Base-by-base conservation (phyloP, 108 stramenopile species). In the Schizochytrium sp. region DNA sequence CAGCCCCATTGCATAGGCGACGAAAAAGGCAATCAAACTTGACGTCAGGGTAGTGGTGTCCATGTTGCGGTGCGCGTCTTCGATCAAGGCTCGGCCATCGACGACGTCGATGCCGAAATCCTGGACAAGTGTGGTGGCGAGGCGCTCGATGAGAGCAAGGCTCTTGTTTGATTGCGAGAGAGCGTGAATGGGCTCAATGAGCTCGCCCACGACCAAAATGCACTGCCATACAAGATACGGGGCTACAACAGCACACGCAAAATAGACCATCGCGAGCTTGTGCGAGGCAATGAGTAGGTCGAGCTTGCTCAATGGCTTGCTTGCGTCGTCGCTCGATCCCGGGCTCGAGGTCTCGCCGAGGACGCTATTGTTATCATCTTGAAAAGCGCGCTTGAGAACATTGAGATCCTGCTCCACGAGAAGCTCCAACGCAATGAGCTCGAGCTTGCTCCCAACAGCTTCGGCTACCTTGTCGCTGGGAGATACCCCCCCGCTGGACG, bases 161-260 rank as follows among this genome's bases (percentile, higher is more conserved):
- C 76, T 83, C 76, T 83, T 83, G 51, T 83, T 83, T 23, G 48
- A 53, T 45, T 83, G 48, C 45, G 76, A 83, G 16, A 83, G 76
- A 6, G 45, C 48, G 51, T 83, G 76, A 34, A 83, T 83, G 48
- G 76, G 76, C 76, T 83, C 76, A 16, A 83, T 83, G 48, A 83
- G 76, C 25, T 83, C 76, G 48, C 76, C 76, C 4, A 83, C 76
- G 12, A 83, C 76, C 18, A 83, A 34, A 6, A 83, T 23, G 51
- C 76, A 83, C 76, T 83, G 76, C 76, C 76, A 83, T 16, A 83
- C 51, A 83, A 83, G 48, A 45, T 83, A 83, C 10, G 76, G 76
- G 10, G 76, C 76, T 1, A 83, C 76, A 12, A 83, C 76, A 4
- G 76, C 76, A 5, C 45, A 83, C 1, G 51, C 45, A 83, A 83